Base-by-base conservation (phyloP, 805 yeast genomes). In the Saccharomycopsis sp. region DNA sequence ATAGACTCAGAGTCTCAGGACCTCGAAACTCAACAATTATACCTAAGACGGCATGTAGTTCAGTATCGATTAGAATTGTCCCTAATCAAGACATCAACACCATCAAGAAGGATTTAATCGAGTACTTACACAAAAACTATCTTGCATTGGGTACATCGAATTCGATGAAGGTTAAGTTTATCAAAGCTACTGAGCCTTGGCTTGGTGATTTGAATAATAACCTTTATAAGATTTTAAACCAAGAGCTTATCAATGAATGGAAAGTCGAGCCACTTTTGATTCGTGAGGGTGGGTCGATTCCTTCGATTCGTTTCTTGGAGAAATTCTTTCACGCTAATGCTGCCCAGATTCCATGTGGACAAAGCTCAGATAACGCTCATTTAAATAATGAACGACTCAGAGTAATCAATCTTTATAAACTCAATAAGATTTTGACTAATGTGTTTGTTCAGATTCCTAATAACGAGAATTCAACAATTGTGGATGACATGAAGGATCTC, bases 281-380 rank as follows among this genome's bases (percentile, higher is more conserved):
- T 35, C 81, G 98, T 64, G 99, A 94, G 73, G 99, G 99, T 61
- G 99, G 99, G 0, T 89, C 97, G 0, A 91, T 93, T 69, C 97
- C 99, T 1, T 86, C 93, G 9, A 84, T 94, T 5, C 73, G 97
- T 62, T 87, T 86, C 61, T 73, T 93, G 63, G 99, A 93, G 66
- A 88, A 88, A 69, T 75, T 80, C 12, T 88, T 93, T 64, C 71
- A 78, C 56, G 97, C 98, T 2, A 89, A 89, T 24, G 98, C 97
- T 1, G 96, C 93, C 0, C 98, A 94, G 70, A 81, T 94, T 38
- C 98, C 99, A 1, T 90, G 97, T 68, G 99, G 98, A 0, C 99
- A 93, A 73, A 81, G 93, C 1, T 83, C 94, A 50, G 98, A 94
- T 70, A 89, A 90, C 67, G 98, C 97, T 1, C 99, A 93, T 74